Conservation (phyloP, 1,139 yeast species). For the Candida albicans region DNA sequence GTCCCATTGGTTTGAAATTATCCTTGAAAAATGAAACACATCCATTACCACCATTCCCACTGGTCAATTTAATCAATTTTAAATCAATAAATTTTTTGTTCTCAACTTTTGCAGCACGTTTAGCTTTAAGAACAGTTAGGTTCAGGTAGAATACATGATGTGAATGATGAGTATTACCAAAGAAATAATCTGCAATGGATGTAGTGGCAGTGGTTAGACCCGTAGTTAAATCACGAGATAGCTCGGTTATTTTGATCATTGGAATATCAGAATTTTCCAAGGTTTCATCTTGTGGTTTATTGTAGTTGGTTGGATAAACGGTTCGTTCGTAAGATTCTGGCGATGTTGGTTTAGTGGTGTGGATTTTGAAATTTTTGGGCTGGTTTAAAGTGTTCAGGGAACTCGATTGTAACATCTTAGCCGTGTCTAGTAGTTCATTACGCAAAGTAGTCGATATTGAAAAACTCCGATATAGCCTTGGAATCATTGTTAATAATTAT, state of each 20-base stretch:
- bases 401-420: not conserved
- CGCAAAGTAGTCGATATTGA: not conserved
- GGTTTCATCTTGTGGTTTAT: not conserved
- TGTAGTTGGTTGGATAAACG: not conserved
- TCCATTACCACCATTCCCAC: conserved; percentile 92
- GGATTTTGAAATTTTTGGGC: conserved; percentile 3
- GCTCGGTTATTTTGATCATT: not conserved
- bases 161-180: conserved; percentile 44
- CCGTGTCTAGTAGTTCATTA: not conserved
- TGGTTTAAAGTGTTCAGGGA: not conserved
- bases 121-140: conserved; percentile 11
- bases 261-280: not conserved
- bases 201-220: conserved; percentile 6
- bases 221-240: not conserved
- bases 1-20: conserved; percentile 81
- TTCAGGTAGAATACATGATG: conserved; percentile 29
- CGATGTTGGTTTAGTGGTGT: not conserved
- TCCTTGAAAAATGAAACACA: conserved; percentile 82
- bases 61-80: conserved; percentile 61
- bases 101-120: conserved; percentile 38
- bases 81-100: conserved; percentile 55
- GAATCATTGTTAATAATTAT: not conserved
- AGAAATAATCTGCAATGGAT: conserved; percentile 41
- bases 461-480: not conserved
- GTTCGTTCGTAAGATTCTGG: not conserved